Evolutionary conservation across 495 filamentous ascomycete species (phyloP).

Genomic region (Jackrogersella multiformis): DNA sequence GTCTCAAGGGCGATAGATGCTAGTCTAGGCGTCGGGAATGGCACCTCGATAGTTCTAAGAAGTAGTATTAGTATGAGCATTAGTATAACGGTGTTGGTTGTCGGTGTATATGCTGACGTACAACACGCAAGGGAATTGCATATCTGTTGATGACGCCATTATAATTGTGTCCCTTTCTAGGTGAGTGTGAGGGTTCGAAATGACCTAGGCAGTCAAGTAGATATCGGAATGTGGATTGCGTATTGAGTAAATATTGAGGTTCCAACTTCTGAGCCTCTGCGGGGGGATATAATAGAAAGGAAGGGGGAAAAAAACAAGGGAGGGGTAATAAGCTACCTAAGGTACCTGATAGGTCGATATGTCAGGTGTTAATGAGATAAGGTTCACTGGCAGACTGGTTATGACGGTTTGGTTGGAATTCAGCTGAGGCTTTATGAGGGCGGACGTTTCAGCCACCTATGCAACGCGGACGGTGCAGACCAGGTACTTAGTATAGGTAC

Average conservation of each 20-base stretch:
- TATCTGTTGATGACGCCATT: slow-evolving; percentile 50
- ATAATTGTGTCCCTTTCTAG: not conserved
- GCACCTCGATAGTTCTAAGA: slow-evolving; percentile 77
- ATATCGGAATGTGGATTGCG: slow-evolving; percentile 34
- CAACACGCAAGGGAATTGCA: slow-evolving; percentile 77
- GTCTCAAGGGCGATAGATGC: slow-evolving; percentile 79
- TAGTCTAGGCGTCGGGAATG: slow-evolving; percentile 83
- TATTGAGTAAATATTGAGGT: slow-evolving; percentile 24
- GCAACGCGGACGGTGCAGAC: too few relatives aligned
- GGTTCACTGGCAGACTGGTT: slow-evolving; percentile 22
- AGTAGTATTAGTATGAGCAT: slow-evolving; percentile 33
- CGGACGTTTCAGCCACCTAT: slow-evolving; percentile 39
- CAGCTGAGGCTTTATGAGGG: slow-evolving; percentile 31
- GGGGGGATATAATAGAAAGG: not conserved
- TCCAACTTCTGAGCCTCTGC: not conserved
- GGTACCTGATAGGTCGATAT: not conserved
- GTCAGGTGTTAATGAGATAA: slow-evolving; percentile 34
- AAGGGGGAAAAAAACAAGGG: not conserved
- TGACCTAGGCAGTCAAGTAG: not conserved
- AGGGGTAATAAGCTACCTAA: slow-evolving; percentile 19
- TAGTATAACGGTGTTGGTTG: slow-evolving; percentile 15
- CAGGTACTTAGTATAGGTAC: too few relatives aligned
- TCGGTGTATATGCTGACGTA: slow-evolving; percentile 50
- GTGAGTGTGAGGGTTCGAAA: not conserved
- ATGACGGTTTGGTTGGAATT: slow-evolving; percentile 24